Evolutionary conservation across 169 alveolate species (phyloP).

Genomic region (Plasmodium ovale): DNA sequence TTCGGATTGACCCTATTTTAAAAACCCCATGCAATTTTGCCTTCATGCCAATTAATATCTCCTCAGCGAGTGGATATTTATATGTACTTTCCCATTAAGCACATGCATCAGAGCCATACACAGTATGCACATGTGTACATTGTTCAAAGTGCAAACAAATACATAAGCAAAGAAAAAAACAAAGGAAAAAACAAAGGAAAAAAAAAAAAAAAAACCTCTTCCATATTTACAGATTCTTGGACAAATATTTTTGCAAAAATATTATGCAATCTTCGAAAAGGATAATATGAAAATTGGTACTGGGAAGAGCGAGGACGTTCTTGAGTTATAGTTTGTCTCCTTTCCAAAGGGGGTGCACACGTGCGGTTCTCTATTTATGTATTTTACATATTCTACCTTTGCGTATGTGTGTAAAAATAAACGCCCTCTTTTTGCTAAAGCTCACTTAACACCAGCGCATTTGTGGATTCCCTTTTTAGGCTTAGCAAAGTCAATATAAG

Average conservation of each 20-base stretch:
- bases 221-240: slow-evolving; percentile 61
- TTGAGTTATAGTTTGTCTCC: too few relatives aligned
- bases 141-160: too few relatives aligned
- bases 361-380: too few relatives aligned
- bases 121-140: neutral
- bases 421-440: too few relatives aligned
- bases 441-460: neutral
- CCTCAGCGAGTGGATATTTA: slow-evolving; percentile 72
- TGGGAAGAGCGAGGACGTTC: too few relatives aligned
- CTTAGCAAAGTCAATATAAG: slow-evolving; percentile 60
- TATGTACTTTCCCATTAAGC: slow-evolving; percentile 6
- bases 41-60: slow-evolving; percentile 73
- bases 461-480: slow-evolving; percentile 31
- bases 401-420: too few relatives aligned
- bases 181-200: too few relatives aligned
- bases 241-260: slow-evolving; percentile 74
- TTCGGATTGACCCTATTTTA: slow-evolving; percentile 57
- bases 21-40: slow-evolving; percentile 74
- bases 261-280: slow-evolving; percentile 75
- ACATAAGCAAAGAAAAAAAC: too few relatives aligned
- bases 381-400: too few relatives aligned
- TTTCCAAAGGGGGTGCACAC: too few relatives aligned
- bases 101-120: neutral
- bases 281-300: slow-evolving; percentile 73
- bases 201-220: too few relatives aligned